Evolutionary conservation across 164 flowering plant species (phyloP).

Genomic region (Vitis labrusca): DNA sequence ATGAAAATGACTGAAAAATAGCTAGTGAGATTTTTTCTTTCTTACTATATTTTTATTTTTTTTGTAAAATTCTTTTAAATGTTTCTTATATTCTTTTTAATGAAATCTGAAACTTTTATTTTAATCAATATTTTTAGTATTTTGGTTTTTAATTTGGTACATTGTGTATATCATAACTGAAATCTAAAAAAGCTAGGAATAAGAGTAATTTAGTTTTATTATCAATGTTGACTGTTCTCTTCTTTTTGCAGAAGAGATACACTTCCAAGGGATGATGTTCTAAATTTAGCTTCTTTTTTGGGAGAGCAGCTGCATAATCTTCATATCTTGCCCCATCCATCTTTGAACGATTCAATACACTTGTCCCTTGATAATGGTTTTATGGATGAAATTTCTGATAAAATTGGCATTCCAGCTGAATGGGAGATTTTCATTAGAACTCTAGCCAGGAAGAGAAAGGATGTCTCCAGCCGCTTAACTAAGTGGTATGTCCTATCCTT

Average conservation of each 20-base stretch:
- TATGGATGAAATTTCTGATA: constrained; percentile 18
- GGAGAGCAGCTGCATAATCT: constrained; percentile 82
- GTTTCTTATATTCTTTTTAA: too few species aligned
- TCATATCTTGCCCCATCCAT: constrained; percentile 70
- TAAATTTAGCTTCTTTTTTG: constrained; percentile 73
- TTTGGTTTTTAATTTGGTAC: too few species aligned
- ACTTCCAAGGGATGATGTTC: constrained; percentile 52
- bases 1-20: too few species aligned
- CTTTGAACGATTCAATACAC: constrained; percentile 23
- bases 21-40: too few species aligned
- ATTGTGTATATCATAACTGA: too few species aligned
- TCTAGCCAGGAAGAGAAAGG: constrained; percentile 49
- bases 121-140: too few species aligned
- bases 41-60: too few species aligned
- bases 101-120: too few species aligned
- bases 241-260: constrained; percentile 65
- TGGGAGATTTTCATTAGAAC: constrained; percentile 56
- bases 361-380: constrained; percentile 16
- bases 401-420: constrained; percentile 41
- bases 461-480: constrained; percentile 49
- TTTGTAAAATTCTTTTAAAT: too few species aligned
- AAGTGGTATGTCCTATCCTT: constrained; percentile 52
- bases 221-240: constrained; percentile 1
- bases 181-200: too few species aligned
- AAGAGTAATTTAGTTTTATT: neutral